A percentile compares a stretch with the other conserved stretches of the same genome.
These are phyloP conservation scores for Aspergillus bombycis DNA, from an alignment of 2,329 filamentous ascomycete species.

Conservation along the genomic window DNA sequence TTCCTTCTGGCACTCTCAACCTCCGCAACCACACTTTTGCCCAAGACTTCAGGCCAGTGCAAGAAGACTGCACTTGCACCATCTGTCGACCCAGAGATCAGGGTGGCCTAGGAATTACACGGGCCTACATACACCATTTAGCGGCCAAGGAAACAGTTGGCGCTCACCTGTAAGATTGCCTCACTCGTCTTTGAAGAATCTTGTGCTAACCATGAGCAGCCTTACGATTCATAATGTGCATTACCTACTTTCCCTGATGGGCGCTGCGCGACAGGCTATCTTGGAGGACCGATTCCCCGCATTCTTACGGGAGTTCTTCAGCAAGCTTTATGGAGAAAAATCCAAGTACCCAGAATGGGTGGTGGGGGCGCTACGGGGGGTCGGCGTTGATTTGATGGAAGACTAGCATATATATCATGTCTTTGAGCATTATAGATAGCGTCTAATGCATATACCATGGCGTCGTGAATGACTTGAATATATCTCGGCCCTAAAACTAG, in stretches of 20 bases:
- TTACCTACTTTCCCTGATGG: slow-evolving; percentile 87
- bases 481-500: neutral
- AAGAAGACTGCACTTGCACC: slow-evolving; percentile 77
- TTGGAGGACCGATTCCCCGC: slow-evolving; percentile 78
- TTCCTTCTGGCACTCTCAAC: slow-evolving; percentile 78
- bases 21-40: slow-evolving; percentile 76
- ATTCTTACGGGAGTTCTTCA: slow-evolving; percentile 80
- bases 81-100: slow-evolving; percentile 71
- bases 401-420: slow-evolving; percentile 20
- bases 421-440: neutral
- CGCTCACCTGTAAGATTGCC: slow-evolving; percentile 62
- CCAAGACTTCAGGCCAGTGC: slow-evolving; percentile 79
- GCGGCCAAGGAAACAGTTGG: slow-evolving; percentile 93
- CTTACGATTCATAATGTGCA: slow-evolving; percentile 95
- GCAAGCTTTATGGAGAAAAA: slow-evolving; percentile 68
- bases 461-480: neutral
- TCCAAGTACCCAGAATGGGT: slow-evolving; percentile 80
- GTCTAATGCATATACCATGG: neutral
- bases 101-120: slow-evolving; percentile 78
- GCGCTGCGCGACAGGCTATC: slow-evolving; percentile 72
- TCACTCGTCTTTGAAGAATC: neutral
- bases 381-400: slow-evolving; percentile 74
- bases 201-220: slow-evolving; percentile 48
- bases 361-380: slow-evolving; percentile 72
- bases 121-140: slow-evolving; percentile 89